Base-by-base conservation (phyloP, 2,329 filamentous ascomycete species). In the Davidsoniella australis region DNA sequence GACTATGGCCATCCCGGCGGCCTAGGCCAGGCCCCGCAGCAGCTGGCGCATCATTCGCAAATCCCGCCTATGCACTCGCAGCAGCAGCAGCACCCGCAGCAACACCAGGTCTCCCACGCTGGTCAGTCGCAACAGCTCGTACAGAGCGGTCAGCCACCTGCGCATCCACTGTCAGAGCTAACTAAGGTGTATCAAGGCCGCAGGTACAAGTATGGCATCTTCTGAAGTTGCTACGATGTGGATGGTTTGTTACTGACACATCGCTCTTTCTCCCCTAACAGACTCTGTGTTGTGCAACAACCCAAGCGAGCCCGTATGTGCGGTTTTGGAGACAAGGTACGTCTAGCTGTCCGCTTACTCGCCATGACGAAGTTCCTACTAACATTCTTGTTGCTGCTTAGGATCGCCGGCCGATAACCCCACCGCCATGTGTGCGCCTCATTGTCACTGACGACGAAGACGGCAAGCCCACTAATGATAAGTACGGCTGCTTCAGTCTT, bases 291-390 rank as follows among this genome's bases (percentile, higher is more conserved):
- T 53, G 79, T 85, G 56, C 91, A 98, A 67, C 87, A 96, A 64
- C 91, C 91, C 46, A 74, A 85, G 58, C 79, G 91, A 58, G 91
- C 91, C 56, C 84, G 91, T 54, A 96, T 96, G 91, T 98, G 91
- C 68, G 91, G 91, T 6, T 98, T 96, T 67, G 91, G 91, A 54
- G 91, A 98, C 69, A 98, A 96, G 75, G 85, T 91, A 66, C 50
- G 68, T 58, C 50, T 52, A 2, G 26, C 20, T 17, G 9, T 16
- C 33, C 17, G 17, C 12, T 36, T 33, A 45, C 26, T 7, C 17
- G 5, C 36, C 41, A 55, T 20, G 41, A n/a, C 29, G 43, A 24
- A 24, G 7, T 5, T 9, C 17, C 14, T 17, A 23, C 40, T 48
- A 36, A 41, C 33, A 7, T 9, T 40, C 29, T 33, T n/a, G 20